Conservation (phyloP, 106 monocot species). For the Triglochin maritima region DNA sequence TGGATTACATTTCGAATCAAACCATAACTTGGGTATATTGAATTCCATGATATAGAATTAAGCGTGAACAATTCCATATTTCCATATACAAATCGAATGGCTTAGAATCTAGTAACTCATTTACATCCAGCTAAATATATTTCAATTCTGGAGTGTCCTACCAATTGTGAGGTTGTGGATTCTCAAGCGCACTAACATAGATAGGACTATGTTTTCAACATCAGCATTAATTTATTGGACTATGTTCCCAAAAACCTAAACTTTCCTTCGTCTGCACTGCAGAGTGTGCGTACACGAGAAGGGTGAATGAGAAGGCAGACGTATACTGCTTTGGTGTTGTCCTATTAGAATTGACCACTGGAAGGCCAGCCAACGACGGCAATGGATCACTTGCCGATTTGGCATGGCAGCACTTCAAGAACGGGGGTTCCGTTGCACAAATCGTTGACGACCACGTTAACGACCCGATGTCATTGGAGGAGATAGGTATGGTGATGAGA, state of each 20-base stretch:
- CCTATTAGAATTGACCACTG: conserved; percentile 22
- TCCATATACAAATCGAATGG: no score
- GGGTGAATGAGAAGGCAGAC: conserved; percentile 28
- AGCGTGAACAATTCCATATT: no score
- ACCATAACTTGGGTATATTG: no score
- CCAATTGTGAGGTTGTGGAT: no score
- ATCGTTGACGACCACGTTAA: conserved; percentile 24
- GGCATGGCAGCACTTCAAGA: conserved; percentile 49
- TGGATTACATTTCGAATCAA: not conserved
- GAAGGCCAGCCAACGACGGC: conserved; percentile 13
- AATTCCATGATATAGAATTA: no score
- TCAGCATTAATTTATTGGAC: no score
- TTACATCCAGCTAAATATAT: no score
- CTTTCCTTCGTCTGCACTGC: not conserved
- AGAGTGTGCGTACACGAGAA: conserved; percentile 14
- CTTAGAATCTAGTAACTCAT: no score
- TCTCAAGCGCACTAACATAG: no score
- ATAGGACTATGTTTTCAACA: no score
- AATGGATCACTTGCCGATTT: conserved; percentile 31
- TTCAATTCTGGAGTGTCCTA: no score
- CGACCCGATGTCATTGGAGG: conserved; percentile 23
- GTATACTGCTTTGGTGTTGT: conserved; percentile 35
- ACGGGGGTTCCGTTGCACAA: conserved; percentile 22
- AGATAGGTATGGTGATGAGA: conserved; percentile 42
- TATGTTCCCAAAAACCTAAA: no score